A percentile compares a stretch with the other conserved stretches of the same genome.
phyloP scores from a whole-genome alignment of 257 asterid genomes.

The Solanum virginianum region DNA sequence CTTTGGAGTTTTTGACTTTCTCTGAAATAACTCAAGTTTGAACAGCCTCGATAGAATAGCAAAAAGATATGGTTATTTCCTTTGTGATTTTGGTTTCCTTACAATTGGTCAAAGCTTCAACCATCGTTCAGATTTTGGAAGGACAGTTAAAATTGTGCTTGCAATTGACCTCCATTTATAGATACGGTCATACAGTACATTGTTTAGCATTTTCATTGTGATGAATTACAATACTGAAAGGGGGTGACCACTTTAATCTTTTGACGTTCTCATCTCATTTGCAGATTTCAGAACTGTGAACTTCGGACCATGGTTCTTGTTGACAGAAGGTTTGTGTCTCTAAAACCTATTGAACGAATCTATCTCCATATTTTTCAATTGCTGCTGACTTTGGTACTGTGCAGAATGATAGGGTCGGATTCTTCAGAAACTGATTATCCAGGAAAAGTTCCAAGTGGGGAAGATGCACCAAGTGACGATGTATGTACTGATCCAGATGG shows the following conservation, averaged over 20 bases:
- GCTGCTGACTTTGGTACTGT: background rate
- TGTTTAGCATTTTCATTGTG: background rate
- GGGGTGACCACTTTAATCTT: background rate
- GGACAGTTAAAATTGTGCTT: background rate
- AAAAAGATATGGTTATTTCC: background rate
- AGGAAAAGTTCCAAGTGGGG: conserved; percentile 58
- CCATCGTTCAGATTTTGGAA: background rate
- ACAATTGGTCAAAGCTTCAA: background rate
- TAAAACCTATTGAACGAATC: background rate
- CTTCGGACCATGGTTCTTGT: conserved; percentile 74
- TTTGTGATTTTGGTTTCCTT: background rate
- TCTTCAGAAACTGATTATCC: conserved; percentile 48
- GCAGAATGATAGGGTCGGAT: conserved; percentile 51
- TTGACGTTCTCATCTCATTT: background rate
- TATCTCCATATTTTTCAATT: background rate
- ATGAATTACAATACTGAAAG: background rate
- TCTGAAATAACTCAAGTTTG: background rate
- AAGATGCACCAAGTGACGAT: conserved; percentile 48
- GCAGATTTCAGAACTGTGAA: conserved; percentile 84
- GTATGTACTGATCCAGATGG: conserved; percentile 6
- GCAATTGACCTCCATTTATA: background rate
- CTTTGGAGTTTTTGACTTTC: background rate
- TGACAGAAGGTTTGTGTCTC: conserved; percentile 50
- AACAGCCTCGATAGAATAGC: background rate
- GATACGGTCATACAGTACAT: no score